Percentiles rank a stretch among this genome's conserved stretches.
These are phyloP conservation scores for Trypanosoma scelopori DNA, from an alignment of 208 protist genomes.

Conservation along the genomic window DNA sequence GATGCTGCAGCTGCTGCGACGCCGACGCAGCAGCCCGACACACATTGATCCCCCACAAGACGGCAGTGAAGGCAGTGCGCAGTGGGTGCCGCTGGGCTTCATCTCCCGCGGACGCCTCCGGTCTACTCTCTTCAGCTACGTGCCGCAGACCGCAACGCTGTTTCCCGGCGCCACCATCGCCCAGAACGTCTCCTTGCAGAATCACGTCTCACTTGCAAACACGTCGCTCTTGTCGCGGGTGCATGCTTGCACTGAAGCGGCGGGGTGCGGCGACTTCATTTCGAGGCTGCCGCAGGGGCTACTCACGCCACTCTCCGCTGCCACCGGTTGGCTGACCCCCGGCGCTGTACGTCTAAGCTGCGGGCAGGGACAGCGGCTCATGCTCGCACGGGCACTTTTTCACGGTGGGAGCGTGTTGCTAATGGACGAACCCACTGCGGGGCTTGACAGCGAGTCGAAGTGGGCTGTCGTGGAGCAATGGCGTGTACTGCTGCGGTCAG, in stretches of 20 bases:
- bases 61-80: neutral
- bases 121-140: slow-evolving; percentile 57
- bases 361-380: slow-evolving; percentile 73
- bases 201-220: slow-evolving; percentile 49
- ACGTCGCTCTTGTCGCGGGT: slow-evolving; percentile 36
- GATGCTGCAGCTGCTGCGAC: slow-evolving; percentile 6
- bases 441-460: slow-evolving; percentile 57
- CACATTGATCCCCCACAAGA: neutral
- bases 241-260: slow-evolving; percentile 39
- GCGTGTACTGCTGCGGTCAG: slow-evolving; percentile 41
- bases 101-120: slow-evolving; percentile 50
- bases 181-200: slow-evolving; percentile 77
- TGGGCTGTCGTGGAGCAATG: slow-evolving; percentile 42
- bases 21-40: neutral
- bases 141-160: slow-evolving; percentile 67
- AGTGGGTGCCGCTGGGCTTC: slow-evolving; percentile 31
- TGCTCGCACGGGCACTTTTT: slow-evolving; percentile 77
- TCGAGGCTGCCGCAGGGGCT: slow-evolving; percentile 58
- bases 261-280: slow-evolving; percentile 56
- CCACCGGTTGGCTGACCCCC: slow-evolving; percentile 24
- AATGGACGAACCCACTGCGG: slow-evolving; percentile 79
- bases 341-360: slow-evolving; percentile 60
- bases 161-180: slow-evolving; percentile 73
- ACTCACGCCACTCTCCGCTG: slow-evolving; percentile 47
- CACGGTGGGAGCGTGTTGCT: slow-evolving; percentile 60